Conservation (phyloP, 2,329 filamentous ascomycete species). For the Salinomyces thailandicus region DNA sequence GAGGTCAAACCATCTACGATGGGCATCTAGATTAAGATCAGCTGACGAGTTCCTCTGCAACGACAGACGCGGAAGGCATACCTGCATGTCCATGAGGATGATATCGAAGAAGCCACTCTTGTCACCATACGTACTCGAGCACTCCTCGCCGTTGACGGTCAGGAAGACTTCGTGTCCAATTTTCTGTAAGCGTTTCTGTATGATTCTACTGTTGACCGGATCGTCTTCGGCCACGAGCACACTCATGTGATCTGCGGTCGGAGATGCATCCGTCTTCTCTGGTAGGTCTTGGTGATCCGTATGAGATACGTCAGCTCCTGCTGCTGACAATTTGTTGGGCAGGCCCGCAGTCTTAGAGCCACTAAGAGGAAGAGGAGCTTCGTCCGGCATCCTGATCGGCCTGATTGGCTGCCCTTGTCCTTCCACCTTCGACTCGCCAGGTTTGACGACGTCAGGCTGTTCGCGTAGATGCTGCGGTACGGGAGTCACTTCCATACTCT, state of each 20-base stretch:
- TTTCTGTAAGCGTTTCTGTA: conserved; percentile 70
- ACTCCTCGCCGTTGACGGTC: conserved; percentile 77
- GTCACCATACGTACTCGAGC: conserved; percentile 59
- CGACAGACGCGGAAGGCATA: conserved; percentile 30
- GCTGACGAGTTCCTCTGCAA: conserved; percentile 6
- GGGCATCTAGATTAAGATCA: conserved; percentile 59
- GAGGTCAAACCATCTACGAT: conserved; percentile 77
- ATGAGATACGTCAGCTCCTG: background rate
- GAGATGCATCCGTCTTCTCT: conserved; percentile 8
- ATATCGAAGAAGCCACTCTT: conserved; percentile 58
- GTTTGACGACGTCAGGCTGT: too few relatives aligned
- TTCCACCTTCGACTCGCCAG: conserved; percentile 31
- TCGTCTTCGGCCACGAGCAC: conserved; percentile 82
- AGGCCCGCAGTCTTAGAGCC: background rate
- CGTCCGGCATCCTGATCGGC: conserved; percentile 37
- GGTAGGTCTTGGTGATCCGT: conserved; percentile 3
- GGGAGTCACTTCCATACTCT: too few relatives aligned
- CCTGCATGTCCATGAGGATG: conserved; percentile 88
- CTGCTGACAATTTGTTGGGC: background rate
- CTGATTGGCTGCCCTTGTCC: conserved; percentile 35
- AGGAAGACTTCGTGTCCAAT: conserved; percentile 60
- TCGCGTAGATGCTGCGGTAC: too few relatives aligned
- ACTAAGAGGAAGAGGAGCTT: conserved; percentile 6
- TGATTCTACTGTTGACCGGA: conserved; percentile 72
- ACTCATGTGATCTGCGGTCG: conserved; percentile 39